phyloP scores from a whole-genome alignment of 192 early-diverging fungal species.

The Chytriomyces sp. region DNA sequence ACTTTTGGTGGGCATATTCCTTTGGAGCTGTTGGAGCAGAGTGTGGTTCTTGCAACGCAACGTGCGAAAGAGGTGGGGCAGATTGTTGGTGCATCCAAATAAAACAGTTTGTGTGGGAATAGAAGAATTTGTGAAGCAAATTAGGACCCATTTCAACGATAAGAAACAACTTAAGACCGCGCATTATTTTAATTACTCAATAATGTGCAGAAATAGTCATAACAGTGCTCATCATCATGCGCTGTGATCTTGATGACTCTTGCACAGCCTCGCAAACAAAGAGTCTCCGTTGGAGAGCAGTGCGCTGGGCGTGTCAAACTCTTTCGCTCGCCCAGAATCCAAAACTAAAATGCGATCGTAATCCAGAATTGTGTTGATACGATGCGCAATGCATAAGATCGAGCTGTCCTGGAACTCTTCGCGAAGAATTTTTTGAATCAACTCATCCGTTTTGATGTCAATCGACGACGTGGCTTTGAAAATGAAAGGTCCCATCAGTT shows the following conservation, averaged over 20 bases:
- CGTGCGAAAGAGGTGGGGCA: constrained; percentile 40
- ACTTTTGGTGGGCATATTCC: constrained; percentile 56
- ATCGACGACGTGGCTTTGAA: constrained; percentile 69
- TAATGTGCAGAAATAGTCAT: too few species aligned
- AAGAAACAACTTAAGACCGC: too few species aligned
- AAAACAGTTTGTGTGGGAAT: too few species aligned
- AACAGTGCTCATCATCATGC: background rate
- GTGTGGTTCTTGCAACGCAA: constrained; percentile 51
- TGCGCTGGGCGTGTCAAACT: constrained; percentile 58
- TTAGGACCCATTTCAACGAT: too few species aligned
- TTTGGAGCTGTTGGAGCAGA: constrained; percentile 47
- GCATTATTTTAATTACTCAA: too few species aligned
- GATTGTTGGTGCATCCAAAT: too few species aligned
- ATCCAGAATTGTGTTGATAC: constrained; percentile 51
- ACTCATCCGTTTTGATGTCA: constrained; percentile 65
- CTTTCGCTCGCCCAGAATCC: constrained; percentile 44
- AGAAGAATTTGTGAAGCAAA: too few species aligned
- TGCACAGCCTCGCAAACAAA: constrained; percentile 23
- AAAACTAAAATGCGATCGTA: constrained; percentile 58
- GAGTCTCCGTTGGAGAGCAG: constrained; percentile 45
- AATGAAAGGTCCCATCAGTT: background rate
- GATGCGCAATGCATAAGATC: constrained; percentile 45
- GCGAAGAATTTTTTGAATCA: constrained; percentile 60
- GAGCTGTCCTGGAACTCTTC: constrained; percentile 68
- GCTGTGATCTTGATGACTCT: constrained; percentile 37